Evolutionary conservation across 2,329 filamentous ascomycete genomes (phyloP).

Genomic region (Ophiocordyceps camponoti-leonardi): DNA sequence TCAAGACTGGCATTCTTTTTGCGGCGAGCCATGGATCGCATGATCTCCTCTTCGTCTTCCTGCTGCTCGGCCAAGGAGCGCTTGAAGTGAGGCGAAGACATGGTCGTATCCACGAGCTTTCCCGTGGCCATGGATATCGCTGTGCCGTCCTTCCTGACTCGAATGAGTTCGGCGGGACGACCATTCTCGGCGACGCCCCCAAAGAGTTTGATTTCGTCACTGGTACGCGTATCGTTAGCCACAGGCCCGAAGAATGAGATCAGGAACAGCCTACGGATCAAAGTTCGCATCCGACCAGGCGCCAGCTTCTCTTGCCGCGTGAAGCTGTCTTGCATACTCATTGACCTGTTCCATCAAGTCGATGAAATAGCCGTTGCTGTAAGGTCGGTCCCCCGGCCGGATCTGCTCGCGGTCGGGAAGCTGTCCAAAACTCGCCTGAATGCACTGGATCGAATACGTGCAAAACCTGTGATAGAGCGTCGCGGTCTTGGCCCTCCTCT

Average conservation of each 20-base stretch:
- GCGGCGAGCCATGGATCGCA: slow-evolving; percentile 85
- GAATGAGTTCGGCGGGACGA: slow-evolving; percentile 67
- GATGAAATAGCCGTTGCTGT: slow-evolving; percentile 92
- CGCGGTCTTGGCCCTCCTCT: slow-evolving; percentile 63
- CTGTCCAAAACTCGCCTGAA: slow-evolving; percentile 76
- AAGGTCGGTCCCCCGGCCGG: slow-evolving; percentile 70
- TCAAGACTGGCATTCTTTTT: slow-evolving; percentile 85
- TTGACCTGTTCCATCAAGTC: slow-evolving; percentile 89
- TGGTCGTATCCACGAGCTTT: slow-evolving; percentile 39
- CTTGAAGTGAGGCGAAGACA: slow-evolving; percentile 38
- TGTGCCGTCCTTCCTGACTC: slow-evolving; percentile 64
- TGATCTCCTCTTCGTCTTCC: slow-evolving; percentile 65
- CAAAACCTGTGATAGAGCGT: slow-evolving; percentile 70
- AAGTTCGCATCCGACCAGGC: slow-evolving; percentile 38
- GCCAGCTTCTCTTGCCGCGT: slow-evolving; percentile 50
- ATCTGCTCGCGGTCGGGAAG: slow-evolving; percentile 76
- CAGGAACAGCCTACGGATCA: slow-evolving; percentile 29
- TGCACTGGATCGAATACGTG: slow-evolving; percentile 75
- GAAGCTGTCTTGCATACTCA: slow-evolving; percentile 74
- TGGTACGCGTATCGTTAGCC: slow-evolving; percentile 15
- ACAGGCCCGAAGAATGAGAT: background rate
- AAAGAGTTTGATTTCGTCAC: slow-evolving; percentile 60
- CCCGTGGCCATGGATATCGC: slow-evolving; percentile 62
- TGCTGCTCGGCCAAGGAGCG: slow-evolving; percentile 51
- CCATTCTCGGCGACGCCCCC: slow-evolving; percentile 72